Evolutionary conservation across 495 filamentous ascomycete genomes (phyloP).

Genomic region (Tuber microsphaerosporum): DNA sequence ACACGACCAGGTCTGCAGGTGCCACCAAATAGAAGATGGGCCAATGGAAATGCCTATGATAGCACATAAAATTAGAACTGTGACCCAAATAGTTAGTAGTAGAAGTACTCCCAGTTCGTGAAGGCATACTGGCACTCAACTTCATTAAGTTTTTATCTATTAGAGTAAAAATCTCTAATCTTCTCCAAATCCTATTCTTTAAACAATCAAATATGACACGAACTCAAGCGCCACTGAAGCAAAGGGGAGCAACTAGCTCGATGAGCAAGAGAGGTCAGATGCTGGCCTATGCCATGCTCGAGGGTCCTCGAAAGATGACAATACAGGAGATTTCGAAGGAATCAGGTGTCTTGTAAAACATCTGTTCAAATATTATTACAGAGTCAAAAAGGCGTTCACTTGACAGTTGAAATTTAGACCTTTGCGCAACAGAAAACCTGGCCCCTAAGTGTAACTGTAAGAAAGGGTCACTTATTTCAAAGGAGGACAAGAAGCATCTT

Average conservation of each 20-base stretch:
- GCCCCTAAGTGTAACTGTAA: constrained; percentile 13
- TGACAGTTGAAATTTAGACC: constrained; percentile 12
- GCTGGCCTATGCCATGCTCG: constrained; percentile 18
- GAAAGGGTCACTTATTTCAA: neutral
- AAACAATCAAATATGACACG: too few species aligned
- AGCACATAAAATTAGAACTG: neutral
- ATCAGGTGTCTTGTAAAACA: constrained; percentile 15
- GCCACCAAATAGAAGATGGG: neutral
- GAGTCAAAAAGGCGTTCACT: constrained; percentile 20
- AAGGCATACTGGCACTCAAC: neutral
- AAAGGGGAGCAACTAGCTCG: neutral
- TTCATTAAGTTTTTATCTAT: neutral
- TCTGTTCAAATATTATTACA: constrained; percentile 17
- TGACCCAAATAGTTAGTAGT: too few species aligned
- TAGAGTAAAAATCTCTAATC: too few species aligned
- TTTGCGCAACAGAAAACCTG: constrained; percentile 18
- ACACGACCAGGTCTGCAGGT: neutral
- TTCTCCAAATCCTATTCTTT: too few species aligned
- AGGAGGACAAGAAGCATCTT: constrained; percentile 8
- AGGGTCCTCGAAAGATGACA: constrained; percentile 15
- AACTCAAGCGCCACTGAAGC: too few species aligned
- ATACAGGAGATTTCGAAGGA: constrained; percentile 16
- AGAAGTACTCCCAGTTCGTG: neutral
- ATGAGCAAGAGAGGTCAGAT: constrained; percentile 27
- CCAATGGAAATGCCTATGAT: neutral